Evolutionary conservation across 2,329 filamentous ascomycete species (phyloP).

Genomic region (Colletotrichum sp.): DNA sequence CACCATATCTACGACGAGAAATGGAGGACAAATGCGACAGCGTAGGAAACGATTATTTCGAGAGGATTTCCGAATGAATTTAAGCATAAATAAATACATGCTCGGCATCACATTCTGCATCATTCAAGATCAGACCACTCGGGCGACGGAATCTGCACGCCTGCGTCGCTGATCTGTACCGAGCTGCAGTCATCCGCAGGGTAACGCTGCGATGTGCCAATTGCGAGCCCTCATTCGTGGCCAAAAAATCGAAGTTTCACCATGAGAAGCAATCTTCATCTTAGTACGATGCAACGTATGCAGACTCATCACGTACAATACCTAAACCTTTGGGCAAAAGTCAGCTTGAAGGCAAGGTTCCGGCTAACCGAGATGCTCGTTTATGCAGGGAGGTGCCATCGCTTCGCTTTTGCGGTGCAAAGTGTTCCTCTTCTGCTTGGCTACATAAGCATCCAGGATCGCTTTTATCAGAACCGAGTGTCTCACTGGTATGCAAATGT

Average conservation of each 20-base stretch:
- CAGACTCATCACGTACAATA: neutral
- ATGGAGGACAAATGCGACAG: rapidly evolving
- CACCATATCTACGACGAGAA: rapidly evolving
- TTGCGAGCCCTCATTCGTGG: neutral
- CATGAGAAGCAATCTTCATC: neutral
- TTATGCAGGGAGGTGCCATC: neutral
- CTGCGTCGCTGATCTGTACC: neutral
- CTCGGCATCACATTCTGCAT: neutral
- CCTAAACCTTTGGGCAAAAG: neutral
- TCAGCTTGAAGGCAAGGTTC: neutral
- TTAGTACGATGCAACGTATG: neutral
- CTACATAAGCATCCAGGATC: neutral
- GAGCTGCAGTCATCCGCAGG: neutral
- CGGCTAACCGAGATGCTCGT: neutral
- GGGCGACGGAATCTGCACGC: neutral
- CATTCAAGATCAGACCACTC: neutral
- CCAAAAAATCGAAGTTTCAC: neutral
- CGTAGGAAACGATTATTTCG: rapidly evolving
- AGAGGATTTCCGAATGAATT: neutral
- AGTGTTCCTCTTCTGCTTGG: neutral
- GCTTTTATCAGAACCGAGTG: neutral
- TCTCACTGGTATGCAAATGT: neutral
- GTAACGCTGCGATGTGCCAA: neutral
- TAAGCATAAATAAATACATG: neutral
- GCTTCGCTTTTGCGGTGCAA: neutral